Evolutionary conservation across 805 yeast genomes (phyloP).

Genomic region (Starmerella vitae): DNA sequence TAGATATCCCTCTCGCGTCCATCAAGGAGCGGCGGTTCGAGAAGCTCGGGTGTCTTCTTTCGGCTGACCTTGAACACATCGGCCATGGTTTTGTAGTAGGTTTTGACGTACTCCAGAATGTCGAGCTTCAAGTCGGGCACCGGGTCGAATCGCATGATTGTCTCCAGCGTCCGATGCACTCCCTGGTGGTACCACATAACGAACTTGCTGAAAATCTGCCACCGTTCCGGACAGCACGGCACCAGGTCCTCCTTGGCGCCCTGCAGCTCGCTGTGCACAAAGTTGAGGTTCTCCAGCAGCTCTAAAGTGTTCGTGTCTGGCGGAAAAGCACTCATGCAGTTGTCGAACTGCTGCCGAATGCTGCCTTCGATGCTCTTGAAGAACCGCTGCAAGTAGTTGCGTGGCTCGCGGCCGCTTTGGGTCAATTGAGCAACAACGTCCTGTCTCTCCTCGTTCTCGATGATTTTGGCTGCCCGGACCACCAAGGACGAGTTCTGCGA

Average conservation of each 20-base stretch:
- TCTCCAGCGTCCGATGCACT: constrained; percentile 48
- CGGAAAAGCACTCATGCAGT: constrained; percentile 44
- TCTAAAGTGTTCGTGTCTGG: constrained; percentile 37
- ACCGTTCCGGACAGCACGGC: constrained; percentile 51
- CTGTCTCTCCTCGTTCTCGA: constrained; percentile 68
- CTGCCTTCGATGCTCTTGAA: constrained; percentile 44
- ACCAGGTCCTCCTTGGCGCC: constrained; percentile 48
- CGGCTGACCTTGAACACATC: constrained; percentile 39
- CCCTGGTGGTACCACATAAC: constrained; percentile 55
- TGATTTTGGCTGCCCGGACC: constrained; percentile 56
- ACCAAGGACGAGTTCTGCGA: constrained; percentile 55
- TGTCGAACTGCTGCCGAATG: constrained; percentile 51
- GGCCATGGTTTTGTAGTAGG: constrained; percentile 43
- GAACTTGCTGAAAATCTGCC: constrained; percentile 57
- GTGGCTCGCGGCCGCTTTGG: constrained; percentile 20
- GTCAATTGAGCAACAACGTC: constrained; percentile 44
- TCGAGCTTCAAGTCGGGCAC: constrained; percentile 62
- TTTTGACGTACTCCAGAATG: constrained; percentile 65
- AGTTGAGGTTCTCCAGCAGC: constrained; percentile 57
- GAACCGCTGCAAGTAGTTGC: constrained; percentile 45
- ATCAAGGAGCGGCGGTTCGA: constrained; percentile 50
- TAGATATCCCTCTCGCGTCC: constrained; percentile 58
- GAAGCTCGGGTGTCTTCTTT: constrained; percentile 24
- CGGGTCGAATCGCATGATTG: constrained; percentile 54
- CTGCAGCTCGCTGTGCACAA: constrained; percentile 70